phyloP scores from a whole-genome alignment of 495 filamentous ascomycete genomes.

The Trichoderma parareesei region DNA sequence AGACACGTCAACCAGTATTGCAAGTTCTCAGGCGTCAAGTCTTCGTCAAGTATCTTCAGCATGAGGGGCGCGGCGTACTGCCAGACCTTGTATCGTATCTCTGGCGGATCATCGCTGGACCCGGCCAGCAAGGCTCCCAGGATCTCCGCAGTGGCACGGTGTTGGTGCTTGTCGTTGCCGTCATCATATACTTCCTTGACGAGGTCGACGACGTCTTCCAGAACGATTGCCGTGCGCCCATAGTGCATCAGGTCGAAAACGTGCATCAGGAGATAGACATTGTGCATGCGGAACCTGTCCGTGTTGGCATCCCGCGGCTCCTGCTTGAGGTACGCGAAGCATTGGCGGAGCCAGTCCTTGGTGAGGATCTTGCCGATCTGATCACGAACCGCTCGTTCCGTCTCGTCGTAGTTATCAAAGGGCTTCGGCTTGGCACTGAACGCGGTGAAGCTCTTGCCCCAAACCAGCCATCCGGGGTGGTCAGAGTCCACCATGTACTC shows the following conservation, averaged over 20 bases:
- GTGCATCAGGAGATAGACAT: slow-evolving; percentile 75
- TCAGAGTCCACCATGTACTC: slow-evolving; percentile 88
- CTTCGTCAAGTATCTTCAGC: slow-evolving; percentile 75
- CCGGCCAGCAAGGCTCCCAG: slow-evolving; percentile 73
- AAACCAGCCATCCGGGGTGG: slow-evolving; percentile 95
- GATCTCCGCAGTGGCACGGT: slow-evolving; percentile 92
- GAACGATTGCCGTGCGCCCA: slow-evolving; percentile 63
- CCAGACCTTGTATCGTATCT: slow-evolving; percentile 71
- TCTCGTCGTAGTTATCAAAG: slow-evolving; percentile 73
- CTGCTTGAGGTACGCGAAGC: slow-evolving; percentile 91
- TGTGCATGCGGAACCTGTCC: slow-evolving; percentile 85
- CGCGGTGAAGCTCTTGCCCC: slow-evolving; percentile 76
- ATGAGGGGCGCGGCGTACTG: slow-evolving; percentile 84
- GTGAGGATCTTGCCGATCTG: slow-evolving; percentile 76
- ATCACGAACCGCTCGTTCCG: slow-evolving; percentile 65
- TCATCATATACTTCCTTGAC: slow-evolving; percentile 71
- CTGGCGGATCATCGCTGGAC: slow-evolving; percentile 59
- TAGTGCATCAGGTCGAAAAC: slow-evolving; percentile 79
- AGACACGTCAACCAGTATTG: slow-evolving; percentile 91
- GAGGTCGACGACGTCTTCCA: slow-evolving; percentile 81
- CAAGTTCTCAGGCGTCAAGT: slow-evolving; percentile 87
- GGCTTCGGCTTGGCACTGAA: slow-evolving; percentile 59
- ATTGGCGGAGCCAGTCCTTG: slow-evolving; percentile 76
- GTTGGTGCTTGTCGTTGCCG: slow-evolving; percentile 95
- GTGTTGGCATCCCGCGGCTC: slow-evolving; percentile 77